Evolutionary conservation across 2,329 filamentous ascomycete species (phyloP).

Genomic region (Claviceps capensis): DNA sequence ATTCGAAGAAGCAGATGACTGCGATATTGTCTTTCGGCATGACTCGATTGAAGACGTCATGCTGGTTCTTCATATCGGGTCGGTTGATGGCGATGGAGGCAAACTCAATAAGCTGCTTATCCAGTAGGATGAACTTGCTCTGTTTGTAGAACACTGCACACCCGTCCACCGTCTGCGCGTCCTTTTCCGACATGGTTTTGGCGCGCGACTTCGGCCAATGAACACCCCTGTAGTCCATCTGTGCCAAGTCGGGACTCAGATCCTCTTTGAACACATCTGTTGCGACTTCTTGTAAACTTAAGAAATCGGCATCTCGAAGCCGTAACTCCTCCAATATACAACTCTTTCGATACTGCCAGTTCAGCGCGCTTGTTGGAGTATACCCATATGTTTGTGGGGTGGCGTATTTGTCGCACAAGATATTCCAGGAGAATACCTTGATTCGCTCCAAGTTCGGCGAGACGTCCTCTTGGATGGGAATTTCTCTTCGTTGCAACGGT

Average conservation of each 20-base stretch:
- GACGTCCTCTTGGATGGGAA: constrained; percentile 60
- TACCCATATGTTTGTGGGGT: constrained; percentile 81
- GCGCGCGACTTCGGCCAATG: constrained; percentile 85
- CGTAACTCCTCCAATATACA: constrained; percentile 74
- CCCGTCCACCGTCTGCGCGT: constrained; percentile 82
- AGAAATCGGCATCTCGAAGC: constrained; percentile 69
- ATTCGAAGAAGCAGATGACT: constrained; percentile 84
- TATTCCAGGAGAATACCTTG: constrained; percentile 87
- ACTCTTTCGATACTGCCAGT: constrained; percentile 76
- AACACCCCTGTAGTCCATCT: constrained; percentile 83
- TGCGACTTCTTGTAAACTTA: constrained; percentile 89
- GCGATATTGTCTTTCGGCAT: constrained; percentile 98
- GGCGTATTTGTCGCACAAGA: constrained; percentile 85
- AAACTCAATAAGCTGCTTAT: constrained; percentile 91
- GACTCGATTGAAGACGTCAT: constrained; percentile 95
- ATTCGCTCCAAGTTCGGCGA: constrained; percentile 52
- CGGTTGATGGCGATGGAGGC: constrained; percentile 83
- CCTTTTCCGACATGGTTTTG: constrained; percentile 81
- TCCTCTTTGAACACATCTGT: constrained; percentile 84
- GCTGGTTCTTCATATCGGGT: constrained; percentile 92
- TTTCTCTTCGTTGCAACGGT: constrained; percentile 61
- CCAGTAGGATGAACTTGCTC: constrained; percentile 84
- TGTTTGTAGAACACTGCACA: constrained; percentile 96
- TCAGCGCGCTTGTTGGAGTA: constrained; percentile 65
- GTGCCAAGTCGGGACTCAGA: constrained; percentile 74